These are phyloP conservation scores for Metarhizium sp. DNA, from an alignment of 2,329 filamentous ascomycete species.

Conservation along the genomic window DNA sequence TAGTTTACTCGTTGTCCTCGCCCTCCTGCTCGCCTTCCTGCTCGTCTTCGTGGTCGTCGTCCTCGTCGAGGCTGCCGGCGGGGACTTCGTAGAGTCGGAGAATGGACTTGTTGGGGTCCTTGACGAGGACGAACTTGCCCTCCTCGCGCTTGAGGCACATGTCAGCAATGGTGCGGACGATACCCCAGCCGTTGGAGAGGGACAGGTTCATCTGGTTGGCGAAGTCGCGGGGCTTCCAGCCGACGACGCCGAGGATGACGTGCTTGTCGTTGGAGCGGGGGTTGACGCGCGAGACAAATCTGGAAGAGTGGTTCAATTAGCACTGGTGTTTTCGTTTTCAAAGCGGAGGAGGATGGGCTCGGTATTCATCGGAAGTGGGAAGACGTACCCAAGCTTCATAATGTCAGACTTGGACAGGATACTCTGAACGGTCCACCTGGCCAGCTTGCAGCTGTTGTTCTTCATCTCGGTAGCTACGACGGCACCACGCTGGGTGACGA, in stretches of 20 bases:
- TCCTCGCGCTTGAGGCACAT: constrained; percentile 75
- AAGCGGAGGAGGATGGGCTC: too few relatives aligned
- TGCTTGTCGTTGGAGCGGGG: constrained; percentile 90
- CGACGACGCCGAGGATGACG: constrained; percentile 87
- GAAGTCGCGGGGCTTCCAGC: constrained; percentile 97
- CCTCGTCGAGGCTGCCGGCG: constrained; percentile 79
- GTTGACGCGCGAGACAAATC: constrained; percentile 91
- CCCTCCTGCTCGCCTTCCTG: constrained; percentile 38
- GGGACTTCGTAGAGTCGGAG: constrained; percentile 91
- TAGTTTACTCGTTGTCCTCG: constrained; percentile 19
- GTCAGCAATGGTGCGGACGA: constrained; percentile 94
- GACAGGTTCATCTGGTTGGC: constrained; percentile 97
- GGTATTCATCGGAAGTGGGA: not conserved
- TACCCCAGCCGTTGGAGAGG: constrained; percentile 96
- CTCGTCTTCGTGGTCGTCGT: constrained; percentile 59
- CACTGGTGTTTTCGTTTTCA: not conserved
- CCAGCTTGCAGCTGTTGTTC: constrained; percentile 99
- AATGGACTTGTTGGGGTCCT: constrained; percentile 96
- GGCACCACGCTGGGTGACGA: constrained; percentile 88
- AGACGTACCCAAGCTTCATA: constrained; percentile 88
- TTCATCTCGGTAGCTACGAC: constrained; percentile 99
- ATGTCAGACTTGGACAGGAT: constrained; percentile 95
- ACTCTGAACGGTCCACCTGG: constrained; percentile 92
- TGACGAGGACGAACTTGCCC: constrained; percentile 72
- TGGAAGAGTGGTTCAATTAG: constrained; percentile 22